Conservation (phyloP, 306 rosid genomes). For the Glycine soja region DNA sequence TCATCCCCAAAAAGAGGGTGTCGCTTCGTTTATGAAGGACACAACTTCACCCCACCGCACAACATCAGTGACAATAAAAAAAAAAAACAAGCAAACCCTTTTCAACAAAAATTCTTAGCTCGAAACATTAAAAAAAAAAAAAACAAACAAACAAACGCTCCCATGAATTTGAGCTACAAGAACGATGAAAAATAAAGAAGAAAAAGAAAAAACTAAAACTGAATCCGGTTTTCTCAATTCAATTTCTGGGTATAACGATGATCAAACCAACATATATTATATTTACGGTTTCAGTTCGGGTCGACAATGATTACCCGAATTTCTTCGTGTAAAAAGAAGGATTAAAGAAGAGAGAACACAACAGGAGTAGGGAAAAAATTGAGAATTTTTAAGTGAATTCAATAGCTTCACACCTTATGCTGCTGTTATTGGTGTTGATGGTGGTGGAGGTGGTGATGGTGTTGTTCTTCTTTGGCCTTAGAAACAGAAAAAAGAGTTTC, state of each 20-base stretch:
- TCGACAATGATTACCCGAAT: not conserved
- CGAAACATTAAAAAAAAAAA: not conserved
- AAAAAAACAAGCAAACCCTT: not conserved
- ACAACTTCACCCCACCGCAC: constrained; percentile 35
- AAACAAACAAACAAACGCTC: not conserved
- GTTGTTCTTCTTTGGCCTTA: constrained; percentile 7
- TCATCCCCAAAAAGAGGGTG: constrained; percentile 51
- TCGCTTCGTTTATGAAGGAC: constrained; percentile 40
- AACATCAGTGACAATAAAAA: not conserved
- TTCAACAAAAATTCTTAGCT: constrained; percentile 8
- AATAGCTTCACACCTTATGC: constrained; percentile 40
- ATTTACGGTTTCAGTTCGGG: not conserved
- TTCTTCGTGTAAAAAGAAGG: not conserved
- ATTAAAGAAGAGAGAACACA: not conserved
- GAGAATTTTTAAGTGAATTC: not conserved
- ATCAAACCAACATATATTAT: not conserved
- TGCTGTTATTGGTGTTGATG: not conserved
- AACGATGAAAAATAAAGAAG: not conserved
- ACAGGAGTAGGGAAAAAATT: not conserved
- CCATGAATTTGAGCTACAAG: not conserved
- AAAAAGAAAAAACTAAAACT: not conserved
- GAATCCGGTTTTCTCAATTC: not conserved
- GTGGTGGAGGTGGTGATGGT: too few species aligned
- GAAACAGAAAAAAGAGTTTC: not conserved
- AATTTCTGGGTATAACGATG: not conserved